phyloP scores from a whole-genome alignment of 495 filamentous ascomycete species.

The Trichodelitschia bisporula region DNA sequence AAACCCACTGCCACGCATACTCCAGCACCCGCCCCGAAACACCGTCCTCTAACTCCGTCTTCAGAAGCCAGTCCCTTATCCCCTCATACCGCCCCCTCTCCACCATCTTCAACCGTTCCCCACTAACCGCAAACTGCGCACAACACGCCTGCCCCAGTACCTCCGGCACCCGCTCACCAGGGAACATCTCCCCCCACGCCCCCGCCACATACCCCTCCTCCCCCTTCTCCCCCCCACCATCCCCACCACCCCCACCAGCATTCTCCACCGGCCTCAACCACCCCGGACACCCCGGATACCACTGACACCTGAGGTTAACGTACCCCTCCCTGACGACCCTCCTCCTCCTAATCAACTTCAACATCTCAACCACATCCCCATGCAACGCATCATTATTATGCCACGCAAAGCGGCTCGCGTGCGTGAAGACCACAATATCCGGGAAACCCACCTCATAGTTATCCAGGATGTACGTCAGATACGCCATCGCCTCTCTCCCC shows the following conservation, averaged over 20 bases:
- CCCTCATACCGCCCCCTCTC: conserved; percentile 33
- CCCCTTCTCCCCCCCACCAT: conserved; percentile 26
- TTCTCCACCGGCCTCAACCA: conserved; percentile 38
- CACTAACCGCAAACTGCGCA: conserved; percentile 34
- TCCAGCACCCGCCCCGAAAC: conserved; percentile 51
- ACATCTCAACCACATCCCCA: conserved; percentile 17
- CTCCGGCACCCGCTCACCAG: conserved; percentile 24
- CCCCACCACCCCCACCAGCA: conserved; percentile 20
- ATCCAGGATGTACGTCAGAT: conserved; percentile 47
- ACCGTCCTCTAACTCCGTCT: conserved; percentile 34
- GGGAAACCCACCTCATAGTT: conserved; percentile 37
- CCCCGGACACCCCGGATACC: conserved; percentile 26
- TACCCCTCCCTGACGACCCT: conserved; percentile 22
- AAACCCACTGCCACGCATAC: conserved; percentile 54
- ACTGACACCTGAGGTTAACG: conserved; percentile 26
- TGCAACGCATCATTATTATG: conserved; percentile 31
- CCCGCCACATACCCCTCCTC: conserved; percentile 31
- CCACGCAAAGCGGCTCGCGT: conserved; percentile 39
- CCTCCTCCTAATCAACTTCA: conserved; percentile 19
- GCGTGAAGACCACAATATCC: conserved; percentile 45
- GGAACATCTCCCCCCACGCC: conserved; percentile 18
- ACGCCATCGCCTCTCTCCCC: conserved; percentile 55
- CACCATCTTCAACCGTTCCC: conserved; percentile 22
- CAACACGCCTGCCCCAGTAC: conserved; percentile 29
- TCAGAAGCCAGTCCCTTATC: conserved; percentile 44